phyloP scores from a whole-genome alignment of 495 filamentous ascomycete genomes.

The Aspergillus nanangensis region DNA sequence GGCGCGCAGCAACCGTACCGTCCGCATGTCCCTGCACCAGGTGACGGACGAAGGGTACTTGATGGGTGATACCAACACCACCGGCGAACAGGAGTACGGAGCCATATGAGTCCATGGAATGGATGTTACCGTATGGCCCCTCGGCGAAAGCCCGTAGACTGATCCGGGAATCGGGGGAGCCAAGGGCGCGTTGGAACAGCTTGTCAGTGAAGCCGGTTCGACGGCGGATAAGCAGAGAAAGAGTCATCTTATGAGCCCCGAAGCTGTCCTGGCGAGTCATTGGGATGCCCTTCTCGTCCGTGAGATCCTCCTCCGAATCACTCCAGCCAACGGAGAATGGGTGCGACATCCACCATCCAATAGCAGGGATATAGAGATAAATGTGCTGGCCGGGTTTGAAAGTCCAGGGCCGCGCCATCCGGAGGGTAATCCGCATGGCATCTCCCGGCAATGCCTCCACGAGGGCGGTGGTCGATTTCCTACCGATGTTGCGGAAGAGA shows the following conservation, averaged over 20 bases:
- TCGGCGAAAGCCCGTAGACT: constrained; percentile 64
- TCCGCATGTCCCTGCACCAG: constrained; percentile 69
- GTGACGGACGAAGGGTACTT: constrained; percentile 81
- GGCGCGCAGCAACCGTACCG: constrained; percentile 72
- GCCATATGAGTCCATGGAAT: constrained; percentile 84
- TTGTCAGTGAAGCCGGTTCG: constrained; percentile 84
- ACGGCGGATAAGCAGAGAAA: constrained; percentile 78
- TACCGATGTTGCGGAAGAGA: constrained; percentile 63
- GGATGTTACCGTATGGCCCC: constrained; percentile 82
- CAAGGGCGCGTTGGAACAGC: constrained; percentile 61
- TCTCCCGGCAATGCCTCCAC: constrained; percentile 80
- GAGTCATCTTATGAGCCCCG: constrained; percentile 46
- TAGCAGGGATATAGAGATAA: constrained; percentile 75
- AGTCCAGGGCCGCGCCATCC: constrained; percentile 68
- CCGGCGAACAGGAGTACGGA: constrained; percentile 87
- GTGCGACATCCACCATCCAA: constrained; percentile 81
- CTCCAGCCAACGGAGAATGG: constrained; percentile 94
- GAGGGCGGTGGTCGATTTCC: constrained; percentile 61
- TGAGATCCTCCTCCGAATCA: constrained; percentile 35
- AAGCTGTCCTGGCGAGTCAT: constrained; percentile 31
- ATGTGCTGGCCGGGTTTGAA: constrained; percentile 82
- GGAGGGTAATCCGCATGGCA: constrained; percentile 74
- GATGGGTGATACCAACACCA: constrained; percentile 91
- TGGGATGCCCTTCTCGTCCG: constrained; percentile 41
- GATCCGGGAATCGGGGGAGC: constrained; percentile 35